Evolutionary conservation across 2,329 filamentous ascomycete genomes (phyloP), one percentile per base, ranked within the genome.

Genomic region (Aspergillus awamori): DNA sequence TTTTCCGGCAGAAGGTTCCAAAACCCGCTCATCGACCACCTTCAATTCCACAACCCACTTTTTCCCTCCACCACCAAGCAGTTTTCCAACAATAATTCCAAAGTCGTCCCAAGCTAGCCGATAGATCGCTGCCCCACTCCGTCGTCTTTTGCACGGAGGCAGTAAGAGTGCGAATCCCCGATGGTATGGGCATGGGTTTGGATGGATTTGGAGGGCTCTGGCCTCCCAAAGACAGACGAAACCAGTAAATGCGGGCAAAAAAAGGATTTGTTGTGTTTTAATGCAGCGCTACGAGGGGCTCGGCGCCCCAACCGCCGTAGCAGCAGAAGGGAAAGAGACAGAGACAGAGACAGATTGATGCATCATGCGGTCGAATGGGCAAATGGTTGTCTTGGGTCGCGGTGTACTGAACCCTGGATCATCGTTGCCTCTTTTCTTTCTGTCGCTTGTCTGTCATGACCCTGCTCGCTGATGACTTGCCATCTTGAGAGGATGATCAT

Each of bases 241-340:
- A 65, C 45, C 45, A 61, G 65, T 67, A 67, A 66, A 65, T 67
- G 65, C 65, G 49, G 48, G 47, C 24, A 13, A 13, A 13, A 36
- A 36, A 13, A 13, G 33, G 11, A 13, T 36, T 36, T 36, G 33
- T 36, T 11, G 11, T 36, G 11, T 36, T 13, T 13, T 15, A 36
- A 11, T 53, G 39, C 53, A 39, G 45, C 26, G 15, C 47, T 54
- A 43, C 55, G 52, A 36, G 30, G 41, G 41, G 41, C 56, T 62
- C 51, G 56, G 55, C 59, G 51, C 59, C 56, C 47, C 47, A 28
- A n/a, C 54, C 47, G 38, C 24, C 36, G 47, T 36, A 36, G 33
- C 11, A 36, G 11, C 33, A 36, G 33, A 36, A 36, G 11, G 33
- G 33, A 36, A 36, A 36, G 33, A 36, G 33, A 36, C 10, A 13